Base-by-base conservation (phyloP, 371 early-diverging fungal genomes). In the Syncephalastrum contaminatum region DNA sequence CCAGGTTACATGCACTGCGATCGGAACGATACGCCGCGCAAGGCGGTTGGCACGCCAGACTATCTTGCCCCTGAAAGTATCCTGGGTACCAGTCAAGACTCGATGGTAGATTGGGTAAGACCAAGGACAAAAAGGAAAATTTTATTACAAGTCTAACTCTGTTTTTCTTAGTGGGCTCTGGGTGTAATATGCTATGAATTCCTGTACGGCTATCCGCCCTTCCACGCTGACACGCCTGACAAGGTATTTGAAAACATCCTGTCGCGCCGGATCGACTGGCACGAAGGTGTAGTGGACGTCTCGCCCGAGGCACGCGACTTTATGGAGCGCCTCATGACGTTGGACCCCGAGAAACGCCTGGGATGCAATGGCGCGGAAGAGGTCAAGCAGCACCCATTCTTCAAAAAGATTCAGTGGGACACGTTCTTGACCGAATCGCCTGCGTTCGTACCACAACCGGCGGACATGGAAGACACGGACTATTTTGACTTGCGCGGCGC, bases 11-110 rank as follows among this genome's bases (percentile, higher is more conserved):
- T 51, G 52, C 62, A 56, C 20, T 44, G 51, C 19, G 58, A 53
- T 7, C 54, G 48, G 1, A 58, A 45, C n/a, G 61, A 66, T 55
- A 54, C 58, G 7, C 42, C 58, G 5, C 49, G 53, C 49, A 67
- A 53, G 41, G 77, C 77, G 47, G 92, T 93, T 8, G 99, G 99
- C 14, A 98, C 99, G n/a, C 99, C 99, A 0, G 99, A 97, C 66
- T 98, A 97, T 65, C 75, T 98, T 53, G 96, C 97, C 4, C 97
- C 97, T 1, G 99, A 98, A 67, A 89, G 89, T 57, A 90, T 98
- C 24, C 62, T 91, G 18, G 94, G 94, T 21, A 77, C 90, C 16
- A 88, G 90, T 7, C 92, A 95, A 63, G 93, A 90, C 59, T 79
- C 83, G 0, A 87, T 88, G 79, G 93, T 95, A 3, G 95, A 95